Conservation (phyloP, 2,329 filamentous ascomycete genomes). For the Colletotrichum lindemuthianum region DNA sequence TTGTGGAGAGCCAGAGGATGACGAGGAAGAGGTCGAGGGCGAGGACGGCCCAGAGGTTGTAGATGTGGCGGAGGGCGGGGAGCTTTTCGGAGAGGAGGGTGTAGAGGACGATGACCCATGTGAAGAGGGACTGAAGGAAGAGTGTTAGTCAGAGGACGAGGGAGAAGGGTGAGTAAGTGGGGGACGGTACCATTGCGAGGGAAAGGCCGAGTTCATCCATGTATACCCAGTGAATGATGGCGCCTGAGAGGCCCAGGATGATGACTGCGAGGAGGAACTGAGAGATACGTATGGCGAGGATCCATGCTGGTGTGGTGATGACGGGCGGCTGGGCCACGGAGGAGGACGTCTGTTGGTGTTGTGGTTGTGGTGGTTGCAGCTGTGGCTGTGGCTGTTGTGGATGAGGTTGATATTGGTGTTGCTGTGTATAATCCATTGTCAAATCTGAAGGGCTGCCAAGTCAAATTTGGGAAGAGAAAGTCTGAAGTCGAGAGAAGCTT, state of each 20-base stretch:
- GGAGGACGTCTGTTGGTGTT: slow-evolving; percentile 1
- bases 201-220: slow-evolving; percentile 52
- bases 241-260: slow-evolving; percentile 54
- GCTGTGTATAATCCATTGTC: slow-evolving; percentile 17
- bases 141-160: not conserved
- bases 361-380: not conserved
- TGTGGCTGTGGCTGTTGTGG: slow-evolving; percentile 8
- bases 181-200: slow-evolving; percentile 51
- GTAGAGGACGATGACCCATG: slow-evolving; percentile 57
- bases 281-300: slow-evolving; percentile 51
- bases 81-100: slow-evolving; percentile 53
- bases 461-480: not conserved
- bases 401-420: slow-evolving; percentile 3
- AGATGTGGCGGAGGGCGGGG: slow-evolving; percentile 44
- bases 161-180: not conserved
- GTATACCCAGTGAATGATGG: slow-evolving; percentile 53
- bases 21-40: slow-evolving; percentile 55
- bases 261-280: slow-evolving; percentile 55
- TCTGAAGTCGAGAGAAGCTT: too few relatives aligned
- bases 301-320: slow-evolving; percentile 55
- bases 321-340: slow-evolving; percentile 38
- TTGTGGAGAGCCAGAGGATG: slow-evolving; percentile 59
- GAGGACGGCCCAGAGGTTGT: slow-evolving; percentile 57
- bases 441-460: not conserved
- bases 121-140: slow-evolving; percentile 52